Percentiles rank a stretch among this genome's conserved stretches.
Evolutionary conservation across 768 basidiomycete species (phyloP).

Genomic region (Porphyrellus cyaneotinctus): DNA sequence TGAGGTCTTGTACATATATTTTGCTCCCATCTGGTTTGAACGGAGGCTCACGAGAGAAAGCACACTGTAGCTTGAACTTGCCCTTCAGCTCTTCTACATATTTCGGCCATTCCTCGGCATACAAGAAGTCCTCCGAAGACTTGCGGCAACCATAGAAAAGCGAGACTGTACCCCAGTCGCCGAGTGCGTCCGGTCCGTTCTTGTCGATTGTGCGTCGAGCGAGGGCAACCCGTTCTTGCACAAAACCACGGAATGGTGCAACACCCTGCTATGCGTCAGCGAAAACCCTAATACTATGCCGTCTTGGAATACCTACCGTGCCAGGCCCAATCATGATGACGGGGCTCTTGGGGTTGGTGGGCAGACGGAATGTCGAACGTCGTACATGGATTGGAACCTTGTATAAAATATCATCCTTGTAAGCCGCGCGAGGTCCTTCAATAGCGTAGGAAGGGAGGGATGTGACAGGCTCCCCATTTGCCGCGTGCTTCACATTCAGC

Average conservation of each 20-base stretch:
- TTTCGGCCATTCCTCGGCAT: slow-evolving; percentile 91
- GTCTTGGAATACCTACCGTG: slow-evolving; percentile 58
- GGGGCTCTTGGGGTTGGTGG: slow-evolving; percentile 96
- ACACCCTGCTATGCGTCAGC: slow-evolving; percentile 64
- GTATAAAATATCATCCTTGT: slow-evolving; percentile 66
- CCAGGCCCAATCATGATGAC: slow-evolving; percentile 99
- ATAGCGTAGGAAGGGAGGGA: slow-evolving; percentile 73
- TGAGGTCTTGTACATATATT: slow-evolving; percentile 97
- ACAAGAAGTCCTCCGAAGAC: slow-evolving; percentile 86
- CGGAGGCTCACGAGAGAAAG: slow-evolving; percentile 86
- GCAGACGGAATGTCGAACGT: slow-evolving; percentile 93
- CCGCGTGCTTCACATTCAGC: slow-evolving; percentile 82
- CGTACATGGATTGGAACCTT: slow-evolving; percentile 93
- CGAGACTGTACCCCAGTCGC: slow-evolving; percentile 92
- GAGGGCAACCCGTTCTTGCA: slow-evolving; percentile 95
- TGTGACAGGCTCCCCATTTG: slow-evolving; percentile 53
- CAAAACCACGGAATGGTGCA: slow-evolving; percentile 98
- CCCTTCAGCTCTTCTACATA: slow-evolving; percentile 84
- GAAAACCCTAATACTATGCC: background rate
- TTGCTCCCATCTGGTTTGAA: slow-evolving; percentile 89
- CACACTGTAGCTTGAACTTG: slow-evolving; percentile 84
- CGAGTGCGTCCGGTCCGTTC: slow-evolving; percentile 88
- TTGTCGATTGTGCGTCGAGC: slow-evolving; percentile 93
- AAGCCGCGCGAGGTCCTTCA: slow-evolving; percentile 85
- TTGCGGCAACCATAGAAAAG: slow-evolving; percentile 96